Evolutionary conservation across 768 basidiomycete species (phyloP), one percentile per base, ranked within the genome.

Genomic region (Podaxis mareebaensis): DNA sequence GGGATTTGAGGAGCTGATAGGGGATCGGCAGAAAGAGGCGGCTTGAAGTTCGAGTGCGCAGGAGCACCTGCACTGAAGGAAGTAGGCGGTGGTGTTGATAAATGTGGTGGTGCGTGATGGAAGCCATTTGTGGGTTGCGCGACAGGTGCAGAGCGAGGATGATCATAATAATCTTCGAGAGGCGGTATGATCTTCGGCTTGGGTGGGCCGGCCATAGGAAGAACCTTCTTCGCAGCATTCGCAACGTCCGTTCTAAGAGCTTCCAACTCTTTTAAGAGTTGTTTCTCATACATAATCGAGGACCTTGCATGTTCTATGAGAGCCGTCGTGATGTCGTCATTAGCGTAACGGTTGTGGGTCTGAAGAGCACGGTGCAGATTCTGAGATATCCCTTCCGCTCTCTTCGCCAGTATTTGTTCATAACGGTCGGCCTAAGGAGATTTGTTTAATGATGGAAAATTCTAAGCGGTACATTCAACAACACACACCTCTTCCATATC

Each of bases 291-390:
- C 81, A 95, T 87, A 69, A 99, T 87, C 28, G 90, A 89, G 17
- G 95, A 91, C 24, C 96, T 89, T 17, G 93, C 93, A 74, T 99
- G 95, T 74, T 98, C 95, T 52, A 99, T 87, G 58, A 99, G 78
- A 0, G 95, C 92, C 22, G 91, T 83, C 17, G 92, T 92, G 58
- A 98, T 84, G 73, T 99, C 97, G 61, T 96, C 92, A 59, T 96
- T 92, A 30, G 95, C 92, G 66, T 91, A 85, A 53, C 86, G 85
- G 63, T 91, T 93, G 75, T 99, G 95, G 0, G 86, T 86, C 40
- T 89, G 85, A 30, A 99, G 83, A 2, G 96, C 90, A 54, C 85
- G 86, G 69, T 97, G 95, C 17, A 99, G 81, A 68, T 98, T 96
- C 68, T 93, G 88, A 1, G 96, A 98, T 60, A 99, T 98, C 51